Conservation (phyloP, 805 yeast species). For the Maudiozyma bulderi region DNA sequence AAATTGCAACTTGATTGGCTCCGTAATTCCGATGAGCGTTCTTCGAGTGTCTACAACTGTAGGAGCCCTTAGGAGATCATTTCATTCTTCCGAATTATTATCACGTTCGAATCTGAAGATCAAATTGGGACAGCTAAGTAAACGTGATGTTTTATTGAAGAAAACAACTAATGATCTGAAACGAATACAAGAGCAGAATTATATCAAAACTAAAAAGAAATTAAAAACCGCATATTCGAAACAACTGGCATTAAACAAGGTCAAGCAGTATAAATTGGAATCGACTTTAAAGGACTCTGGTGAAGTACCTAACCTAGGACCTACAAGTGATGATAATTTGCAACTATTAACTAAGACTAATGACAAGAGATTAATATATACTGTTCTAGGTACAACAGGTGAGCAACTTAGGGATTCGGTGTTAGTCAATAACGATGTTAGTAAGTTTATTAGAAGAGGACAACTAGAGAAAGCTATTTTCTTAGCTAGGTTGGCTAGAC, state of each 20-base stretch:
- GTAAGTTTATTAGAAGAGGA: slow-evolving; percentile 41
- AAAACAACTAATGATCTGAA: slow-evolving; percentile 16
- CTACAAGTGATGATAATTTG: slow-evolving; percentile 29
- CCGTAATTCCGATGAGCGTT: too few relatives aligned
- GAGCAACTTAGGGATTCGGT: slow-evolving; percentile 50
- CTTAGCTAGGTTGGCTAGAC: slow-evolving; percentile 39
- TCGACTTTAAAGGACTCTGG: neutral
- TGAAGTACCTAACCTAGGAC: slow-evolving; percentile 24
- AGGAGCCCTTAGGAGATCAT: neutral
- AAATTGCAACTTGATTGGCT: too few relatives aligned
- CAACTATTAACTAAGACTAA: slow-evolving; percentile 23
- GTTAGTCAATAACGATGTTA: slow-evolving; percentile 44
- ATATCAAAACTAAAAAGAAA: slow-evolving; percentile 11
- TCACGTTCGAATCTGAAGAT: slow-evolving; percentile 12
- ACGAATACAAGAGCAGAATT: slow-evolving; percentile 11
- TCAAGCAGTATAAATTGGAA: slow-evolving; percentile 6
- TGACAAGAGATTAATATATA: slow-evolving; percentile 40
- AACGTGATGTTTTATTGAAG: slow-evolving; percentile 6
- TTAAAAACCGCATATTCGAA: slow-evolving; percentile 22
- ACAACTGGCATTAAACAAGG: slow-evolving; percentile 20
- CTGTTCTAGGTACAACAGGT: slow-evolving; percentile 50
- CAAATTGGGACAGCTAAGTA: slow-evolving; percentile 12
- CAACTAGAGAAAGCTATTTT: slow-evolving; percentile 45
- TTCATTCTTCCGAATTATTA: neutral
- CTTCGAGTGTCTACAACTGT: too few relatives aligned